A percentile compares a stretch with the other conserved stretches of the same genome.
Conservation (phyloP, 768 basidiomycete species). For the Podaxis mareebaensis region DNA sequence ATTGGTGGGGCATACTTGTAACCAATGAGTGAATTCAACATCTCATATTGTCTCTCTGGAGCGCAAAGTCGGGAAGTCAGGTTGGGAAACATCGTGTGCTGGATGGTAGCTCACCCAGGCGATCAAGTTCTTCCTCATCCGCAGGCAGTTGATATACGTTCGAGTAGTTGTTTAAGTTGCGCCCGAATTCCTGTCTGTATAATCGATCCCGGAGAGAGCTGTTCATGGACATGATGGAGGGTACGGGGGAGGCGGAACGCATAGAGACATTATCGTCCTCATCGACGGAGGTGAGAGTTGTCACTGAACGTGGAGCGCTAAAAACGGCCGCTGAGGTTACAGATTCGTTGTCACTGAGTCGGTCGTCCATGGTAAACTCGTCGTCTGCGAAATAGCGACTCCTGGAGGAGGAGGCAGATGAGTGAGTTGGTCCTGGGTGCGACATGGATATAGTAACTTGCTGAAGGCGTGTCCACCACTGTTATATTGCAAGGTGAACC, state of each 20-base stretch:
- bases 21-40: conserved; percentile 67
- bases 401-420: conserved; percentile 1
- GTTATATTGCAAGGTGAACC: conserved; percentile 3
- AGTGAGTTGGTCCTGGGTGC: neutral
- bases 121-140: conserved; percentile 73
- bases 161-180: conserved; percentile 74
- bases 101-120: conserved; percentile 51
- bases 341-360: conserved; percentile 8
- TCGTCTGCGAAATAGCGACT: conserved; percentile 4
- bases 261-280: conserved; percentile 45
- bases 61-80: conserved; percentile 7
- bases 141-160: conserved; percentile 79
- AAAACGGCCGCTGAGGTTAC: conserved; percentile 9
- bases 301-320: conserved; percentile 2
- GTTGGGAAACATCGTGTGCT: conserved; percentile 5
- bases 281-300: conserved; percentile 19
- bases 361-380: conserved; percentile 12
- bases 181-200: conserved; percentile 66
- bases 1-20: conserved; percentile 61
- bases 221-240: conserved; percentile 70
- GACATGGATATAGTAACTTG: conserved; percentile 8
- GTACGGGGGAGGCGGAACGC: conserved; percentile 65
- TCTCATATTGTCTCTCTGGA: conserved; percentile 65
- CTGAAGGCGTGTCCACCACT: neutral
- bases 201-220: conserved; percentile 60